Percentiles rank a stretch among this genome's conserved stretches.
These are phyloP conservation scores for Nemania sp. DNA, from an alignment of 2,329 filamentous ascomycete genomes.

Conservation along the genomic window DNA sequence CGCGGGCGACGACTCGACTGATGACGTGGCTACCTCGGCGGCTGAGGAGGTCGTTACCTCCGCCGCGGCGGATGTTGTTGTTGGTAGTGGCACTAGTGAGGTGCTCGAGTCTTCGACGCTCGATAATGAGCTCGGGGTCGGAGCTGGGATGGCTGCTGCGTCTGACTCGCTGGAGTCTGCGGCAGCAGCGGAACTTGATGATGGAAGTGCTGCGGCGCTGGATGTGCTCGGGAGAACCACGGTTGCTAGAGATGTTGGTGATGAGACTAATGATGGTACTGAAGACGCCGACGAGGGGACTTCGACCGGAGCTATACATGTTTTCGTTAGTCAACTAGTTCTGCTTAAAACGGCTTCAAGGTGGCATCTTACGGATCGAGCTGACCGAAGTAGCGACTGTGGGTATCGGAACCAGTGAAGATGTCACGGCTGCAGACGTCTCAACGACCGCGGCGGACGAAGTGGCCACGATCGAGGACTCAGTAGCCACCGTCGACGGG, in stretches of 20 bases:
- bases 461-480: constrained; percentile 23
- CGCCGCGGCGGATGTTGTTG: too few species aligned
- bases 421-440: constrained; percentile 20
- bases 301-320: background rate
- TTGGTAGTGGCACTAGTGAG: constrained; percentile 2
- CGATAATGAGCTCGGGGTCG: constrained; percentile 5
- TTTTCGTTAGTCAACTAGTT: constrained; percentile 3
- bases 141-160: background rate
- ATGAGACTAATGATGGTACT: background rate
- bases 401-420: constrained; percentile 6
- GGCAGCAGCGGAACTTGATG: constrained; percentile 10
- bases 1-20: background rate
- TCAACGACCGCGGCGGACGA: background rate
- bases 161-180: constrained; percentile 4
- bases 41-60: constrained; percentile 1
- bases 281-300: constrained; percentile 20
- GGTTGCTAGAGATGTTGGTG: constrained; percentile 28
- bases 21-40: constrained; percentile 8
- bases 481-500: constrained; percentile 19
- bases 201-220: background rate
- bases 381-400: constrained; percentile 5
- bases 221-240: constrained; percentile 27
- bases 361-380: constrained; percentile 13
- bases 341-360: too few species aligned
- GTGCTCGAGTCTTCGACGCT: constrained; percentile 14